Evolutionary conservation across 345 rosid species (phyloP), one percentile per base, ranked within the genome.

Genomic region (Eucalyptus globulus): DNA sequence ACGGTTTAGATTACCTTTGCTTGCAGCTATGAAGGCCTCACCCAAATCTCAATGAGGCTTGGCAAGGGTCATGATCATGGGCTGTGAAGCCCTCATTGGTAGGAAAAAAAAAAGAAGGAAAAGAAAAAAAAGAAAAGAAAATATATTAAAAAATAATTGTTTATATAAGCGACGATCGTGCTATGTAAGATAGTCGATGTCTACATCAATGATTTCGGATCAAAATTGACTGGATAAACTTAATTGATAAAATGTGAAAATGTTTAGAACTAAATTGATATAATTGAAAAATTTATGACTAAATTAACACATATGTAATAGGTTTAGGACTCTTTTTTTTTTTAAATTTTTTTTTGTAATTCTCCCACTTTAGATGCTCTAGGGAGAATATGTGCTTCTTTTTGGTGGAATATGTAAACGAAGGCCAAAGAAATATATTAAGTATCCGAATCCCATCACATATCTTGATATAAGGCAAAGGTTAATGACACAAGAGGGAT

Each of bases 151-250:
- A n/a, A 7, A n/a, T 65, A n/a, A 65, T n/a, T 65, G 5, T 65
- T 16, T 7, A 65, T 16, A 0, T 8, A 4, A 65, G 19, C 0
- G 21, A 0, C 0, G 1, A 2, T 8, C 6, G 0, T 0, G 19
- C 9, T 15, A n/a, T 16, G 19, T 8, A n/a, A 31, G 11, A 65
- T 14, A 29, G 6, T 29, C 0, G 7, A 4, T 15, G 16, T 65
- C 0, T 29, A n/a, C 0, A 0, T n/a, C 0, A 29, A 3, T 29
- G 72, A 65, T 65, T 65, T 65, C 0, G 21, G 37, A 21, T 65
- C 19, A n/a, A 65, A 29, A 65, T 14, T n/a, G 6, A 0, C 0
- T 14, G 1, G 0, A n/a, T 14, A n/a, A 1, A 14, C 2, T 65
- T 16, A n/a, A 7, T 65, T 65, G 17, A 8, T 16, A 67, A 27